Base-by-base conservation (phyloP, 768 basidiomycete species). In the Kwoniella dejecticola region DNA sequence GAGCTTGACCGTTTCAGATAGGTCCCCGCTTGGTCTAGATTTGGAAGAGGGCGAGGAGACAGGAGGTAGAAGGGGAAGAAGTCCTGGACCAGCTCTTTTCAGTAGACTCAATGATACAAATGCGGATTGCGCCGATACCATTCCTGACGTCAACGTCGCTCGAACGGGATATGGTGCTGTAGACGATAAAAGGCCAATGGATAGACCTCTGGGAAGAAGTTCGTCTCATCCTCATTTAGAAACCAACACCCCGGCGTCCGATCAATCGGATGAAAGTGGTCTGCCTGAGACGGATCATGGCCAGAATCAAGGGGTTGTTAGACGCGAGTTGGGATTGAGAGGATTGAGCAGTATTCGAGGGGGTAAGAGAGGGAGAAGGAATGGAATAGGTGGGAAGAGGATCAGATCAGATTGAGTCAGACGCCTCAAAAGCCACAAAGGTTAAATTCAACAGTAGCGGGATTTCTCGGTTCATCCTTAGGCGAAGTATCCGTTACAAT, bases 61-160 rank as follows among this genome's bases (percentile, higher is more conserved):
- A 36, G 48, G n/a, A 29, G 24, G 21, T 4, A 36, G 26, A 36
- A 27, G 59, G 38, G 59, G 59, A 0, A 60, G 59, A 45, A 60
- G 59, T 54, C 59, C 59, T 4, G 59, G 59, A 8, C 59, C 59
- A 17, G 40, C n/a, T n/a, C n/a, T n/a, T 21, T n/a, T 49, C 44
- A 15, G 30, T 30, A 13, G 29, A 23, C 33, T 19, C 27, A 21
- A 36, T 26, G 26, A n/a, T 10, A 8, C 27, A 15, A n/a, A n/a
- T n/a, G n/a, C n/a, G n/a, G n/a, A n/a, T n/a, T n/a, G n/a, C n/a
- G n/a, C n/a, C 36, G 41, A 57, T 57, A n/a, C 27, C 10, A 5
- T 19, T 12, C 26, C 30, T 45, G 13, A 23, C 21, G 11, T 19
- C 44, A 23, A 31, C 23, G 56, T 46, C 30, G 38, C 10, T 46